Base-by-base conservation (phyloP, 768 basidiomycete species). In the Imleria badia region DNA sequence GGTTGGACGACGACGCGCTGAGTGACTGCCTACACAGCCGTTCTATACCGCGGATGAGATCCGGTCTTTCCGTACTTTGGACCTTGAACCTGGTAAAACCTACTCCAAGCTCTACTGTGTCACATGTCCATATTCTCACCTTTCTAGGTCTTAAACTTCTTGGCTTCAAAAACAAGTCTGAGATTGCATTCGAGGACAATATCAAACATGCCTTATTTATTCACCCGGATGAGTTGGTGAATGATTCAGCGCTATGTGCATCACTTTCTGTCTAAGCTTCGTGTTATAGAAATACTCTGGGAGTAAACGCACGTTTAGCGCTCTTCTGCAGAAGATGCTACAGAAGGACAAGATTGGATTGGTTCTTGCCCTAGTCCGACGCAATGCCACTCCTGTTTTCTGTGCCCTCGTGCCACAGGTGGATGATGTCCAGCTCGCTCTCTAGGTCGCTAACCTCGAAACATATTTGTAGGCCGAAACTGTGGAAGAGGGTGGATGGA, bases 171-270 rank as follows among this genome's bases (percentile, higher is more conserved):
- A 78, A 87, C 49, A 79, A 78, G 13, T 71, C 70, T 6, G 79
- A 87, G 59, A 78, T 98, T 2, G 72, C 73, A 2, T 89, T 95
- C 60, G 89, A 94, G 66, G 92, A 98, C 66, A 96, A 95, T 60
- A 72, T 97, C 65, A 96, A 93, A 65, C 94, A 98, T 71, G 87
- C 94, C 0, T 72, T 83, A 43, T 98, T 98, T 68, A 82, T 98
- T 51, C 91, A 93, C 68, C 97, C 97, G 0, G 87, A 95, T 63
- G 97, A 99, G 68, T 74, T 82, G 73, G 96, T 93, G 58, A 51
- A 80, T 69, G 6, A 31, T 30, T 38, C 22, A 20, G 31, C 2
- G 6, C 23, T 17, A 13, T 15, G 8, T 14, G 17, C 17, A 34
- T 45, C 10, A 14, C 42, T 5, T n/a, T 11, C 6, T 34, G n/a